A percentile compares a stretch with the other conserved stretches of the same genome.
These are phyloP conservation scores for Malassezia psittaci DNA, from an alignment of 1,284 basidiomycete species.

Conservation along the genomic window DNA sequence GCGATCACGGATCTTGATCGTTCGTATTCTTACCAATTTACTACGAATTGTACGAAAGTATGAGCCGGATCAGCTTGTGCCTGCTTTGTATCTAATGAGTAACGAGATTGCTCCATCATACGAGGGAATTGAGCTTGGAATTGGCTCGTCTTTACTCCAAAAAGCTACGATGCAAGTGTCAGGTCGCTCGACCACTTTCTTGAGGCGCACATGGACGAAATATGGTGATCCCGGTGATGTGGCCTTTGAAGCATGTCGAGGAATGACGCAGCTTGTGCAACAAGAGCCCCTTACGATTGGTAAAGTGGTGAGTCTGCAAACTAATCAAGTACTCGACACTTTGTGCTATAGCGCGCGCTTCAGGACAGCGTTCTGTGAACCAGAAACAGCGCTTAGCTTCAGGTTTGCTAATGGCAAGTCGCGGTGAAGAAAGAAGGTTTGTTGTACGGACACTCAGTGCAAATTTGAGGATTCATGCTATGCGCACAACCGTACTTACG, in stretches of 20 bases:
- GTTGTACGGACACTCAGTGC: conserved; percentile 69
- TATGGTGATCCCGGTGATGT: conserved; percentile 45
- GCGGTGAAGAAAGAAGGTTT: conserved; percentile 76
- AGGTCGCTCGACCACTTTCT: conserved; percentile 59
- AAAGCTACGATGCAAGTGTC: conserved; percentile 73
- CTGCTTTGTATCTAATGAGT: conserved; percentile 78
- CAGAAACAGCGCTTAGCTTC: conserved; percentile 70
- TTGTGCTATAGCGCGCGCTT: conserved; percentile 52
- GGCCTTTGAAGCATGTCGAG: conserved; percentile 39
- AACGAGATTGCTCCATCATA: conserved; percentile 66
- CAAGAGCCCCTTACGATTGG: conserved; percentile 35
- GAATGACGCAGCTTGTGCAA: conserved; percentile 37
- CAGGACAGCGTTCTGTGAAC: conserved; percentile 64
- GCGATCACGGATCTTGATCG: conserved; percentile 68
- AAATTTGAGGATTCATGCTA: conserved; percentile 71
- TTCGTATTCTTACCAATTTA: conserved; percentile 68
- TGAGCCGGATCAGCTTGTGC: conserved; percentile 62
- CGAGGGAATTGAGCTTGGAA: conserved; percentile 49
- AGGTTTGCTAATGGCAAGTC: conserved; percentile 68
- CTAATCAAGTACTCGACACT: conserved; percentile 22
- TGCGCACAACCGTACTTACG: conserved; percentile 69
- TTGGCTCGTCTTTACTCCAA: conserved; percentile 59
- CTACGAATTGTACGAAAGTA: conserved; percentile 62
- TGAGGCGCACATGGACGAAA: conserved; percentile 55
- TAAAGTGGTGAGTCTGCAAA: conserved; percentile 22